These are phyloP conservation scores for Plasmodium knowlesi DNA, from an alignment of 169 alveolate species.

Conservation along the genomic window DNA sequence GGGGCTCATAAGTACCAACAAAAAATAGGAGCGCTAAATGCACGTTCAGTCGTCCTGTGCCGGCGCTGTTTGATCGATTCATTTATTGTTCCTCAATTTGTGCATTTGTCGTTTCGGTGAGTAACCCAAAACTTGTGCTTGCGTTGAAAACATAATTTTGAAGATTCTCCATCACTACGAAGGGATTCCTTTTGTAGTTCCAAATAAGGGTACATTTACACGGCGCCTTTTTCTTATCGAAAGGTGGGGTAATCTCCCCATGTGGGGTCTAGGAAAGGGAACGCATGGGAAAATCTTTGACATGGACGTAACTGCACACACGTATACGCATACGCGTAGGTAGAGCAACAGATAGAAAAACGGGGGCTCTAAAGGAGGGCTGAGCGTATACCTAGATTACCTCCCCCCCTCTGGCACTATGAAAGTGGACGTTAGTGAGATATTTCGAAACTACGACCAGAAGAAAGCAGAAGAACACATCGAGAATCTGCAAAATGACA, in stretches of 20 bases:
- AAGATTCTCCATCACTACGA: background rate
- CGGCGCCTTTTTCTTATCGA: background rate
- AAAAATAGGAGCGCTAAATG: background rate
- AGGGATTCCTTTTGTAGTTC: background rate
- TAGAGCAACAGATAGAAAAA: background rate
- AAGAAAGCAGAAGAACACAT: slow-evolving; percentile 27
- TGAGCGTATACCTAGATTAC: background rate
- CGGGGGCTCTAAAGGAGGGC: background rate
- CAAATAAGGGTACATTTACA: background rate
- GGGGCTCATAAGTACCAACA: background rate
- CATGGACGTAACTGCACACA: background rate
- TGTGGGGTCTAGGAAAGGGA: background rate
- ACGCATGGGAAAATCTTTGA: background rate
- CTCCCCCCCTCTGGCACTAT: background rate
- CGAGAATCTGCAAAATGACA: slow-evolving; percentile 17
- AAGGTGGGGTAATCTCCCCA: background rate
- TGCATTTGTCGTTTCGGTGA: background rate
- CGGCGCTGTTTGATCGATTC: background rate
- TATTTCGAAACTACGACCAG: slow-evolving; percentile 50
- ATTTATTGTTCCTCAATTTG: background rate
- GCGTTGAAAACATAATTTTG: background rate
- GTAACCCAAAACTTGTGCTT: background rate
- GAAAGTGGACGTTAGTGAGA: slow-evolving; percentile 40
- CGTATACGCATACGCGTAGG: background rate
- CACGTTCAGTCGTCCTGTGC: background rate